Percentiles rank a stretch among this genome's conserved stretches.
Evolutionary conservation across 2,329 filamentous ascomycete genomes (phyloP).

Genomic region (Xylaria sp.): DNA sequence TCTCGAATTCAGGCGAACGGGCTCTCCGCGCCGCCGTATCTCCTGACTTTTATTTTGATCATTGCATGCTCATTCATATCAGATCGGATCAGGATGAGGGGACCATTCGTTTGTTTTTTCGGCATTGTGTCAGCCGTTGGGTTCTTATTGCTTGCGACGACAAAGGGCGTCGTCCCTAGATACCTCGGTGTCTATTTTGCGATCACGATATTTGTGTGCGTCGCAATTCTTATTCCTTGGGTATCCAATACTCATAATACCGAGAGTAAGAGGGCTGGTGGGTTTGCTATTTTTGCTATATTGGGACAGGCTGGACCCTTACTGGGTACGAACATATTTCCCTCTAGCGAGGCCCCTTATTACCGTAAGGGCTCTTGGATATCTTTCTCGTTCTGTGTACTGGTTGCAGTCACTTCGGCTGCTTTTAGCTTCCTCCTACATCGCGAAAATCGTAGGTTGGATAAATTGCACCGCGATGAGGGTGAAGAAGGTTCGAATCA

Average conservation of each 20-base stretch:
- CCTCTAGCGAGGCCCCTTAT: constrained; percentile 49
- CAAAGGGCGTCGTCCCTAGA: constrained; percentile 48
- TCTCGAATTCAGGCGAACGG: constrained; percentile 51
- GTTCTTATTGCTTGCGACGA: constrained; percentile 55
- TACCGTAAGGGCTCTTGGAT: constrained; percentile 54
- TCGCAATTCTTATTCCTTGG: constrained; percentile 53
- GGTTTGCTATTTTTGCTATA: constrained; percentile 52
- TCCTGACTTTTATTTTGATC: constrained; percentile 55
- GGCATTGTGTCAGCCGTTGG: constrained; percentile 53
- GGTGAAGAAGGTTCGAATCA: not conserved
- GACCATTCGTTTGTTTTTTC: constrained; percentile 53
- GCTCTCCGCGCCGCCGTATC: constrained; percentile 55
- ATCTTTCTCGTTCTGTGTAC: constrained; percentile 48
- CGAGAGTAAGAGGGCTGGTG: constrained; percentile 53
- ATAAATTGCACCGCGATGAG: constrained; percentile 17
- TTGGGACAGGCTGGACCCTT: constrained; percentile 52
- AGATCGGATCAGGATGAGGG: constrained; percentile 52
- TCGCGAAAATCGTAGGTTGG: constrained; percentile 34
- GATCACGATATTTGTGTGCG: constrained; percentile 53
- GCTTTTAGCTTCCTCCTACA: constrained; percentile 34
- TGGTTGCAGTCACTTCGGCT: constrained; percentile 36
- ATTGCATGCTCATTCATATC: constrained; percentile 52
- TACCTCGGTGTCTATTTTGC: constrained; percentile 54
- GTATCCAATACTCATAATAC: constrained; percentile 53
- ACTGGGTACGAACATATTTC: constrained; percentile 51